Evolutionary conservation across 441 rosid species (phyloP), one percentile per base, ranked within the genome.

Genomic region (Manihot esculenta): DNA sequence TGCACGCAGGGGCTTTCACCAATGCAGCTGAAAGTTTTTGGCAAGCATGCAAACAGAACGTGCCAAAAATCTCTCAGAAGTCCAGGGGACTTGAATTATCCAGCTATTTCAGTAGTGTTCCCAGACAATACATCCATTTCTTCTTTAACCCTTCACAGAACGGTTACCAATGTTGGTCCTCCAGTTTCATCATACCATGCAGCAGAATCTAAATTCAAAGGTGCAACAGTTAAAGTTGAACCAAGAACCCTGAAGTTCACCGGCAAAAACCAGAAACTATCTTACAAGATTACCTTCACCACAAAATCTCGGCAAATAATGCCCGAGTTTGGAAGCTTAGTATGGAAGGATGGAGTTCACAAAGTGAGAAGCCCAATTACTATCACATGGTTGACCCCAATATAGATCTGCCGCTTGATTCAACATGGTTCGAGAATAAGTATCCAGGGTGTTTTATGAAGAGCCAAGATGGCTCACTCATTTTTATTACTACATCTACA

Each of bases 81-180:
- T 73, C 89, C 97, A 10, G 90, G 90, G 50, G 88, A 94, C 76
- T 77, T 94, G 81, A 94, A 94, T 64, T 94, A 94, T 79, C 97
- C 99, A 0, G 94, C 97, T 35, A 86, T 92, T 60, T 92, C 99
- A 10, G 94, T 77, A 10, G 80, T 92, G 68, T 85, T 94, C 80
- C 87, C 92, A 0, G 93, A 88, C 50, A 72, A 76, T 24, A 57
- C 69, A 41, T 66, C 72, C 60, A 78, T 76, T 77, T 78, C 84
- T 65, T 48, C 59, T 21, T 14, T 82, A 72, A 85, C 85, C 1
- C 72, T 90, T 50, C 86, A 65, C 59, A 78, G 97, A 77, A 90
- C 93, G 0, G 94, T 85, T 50, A 90, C 94, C 67, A 94, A 94
- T 63, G 97, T 94, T 58, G 99, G 99, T n/a, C 83, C 85, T 60